phyloP scores from a whole-genome alignment of 345 rosid genomes.

The Melaleuca alternifolia region DNA sequence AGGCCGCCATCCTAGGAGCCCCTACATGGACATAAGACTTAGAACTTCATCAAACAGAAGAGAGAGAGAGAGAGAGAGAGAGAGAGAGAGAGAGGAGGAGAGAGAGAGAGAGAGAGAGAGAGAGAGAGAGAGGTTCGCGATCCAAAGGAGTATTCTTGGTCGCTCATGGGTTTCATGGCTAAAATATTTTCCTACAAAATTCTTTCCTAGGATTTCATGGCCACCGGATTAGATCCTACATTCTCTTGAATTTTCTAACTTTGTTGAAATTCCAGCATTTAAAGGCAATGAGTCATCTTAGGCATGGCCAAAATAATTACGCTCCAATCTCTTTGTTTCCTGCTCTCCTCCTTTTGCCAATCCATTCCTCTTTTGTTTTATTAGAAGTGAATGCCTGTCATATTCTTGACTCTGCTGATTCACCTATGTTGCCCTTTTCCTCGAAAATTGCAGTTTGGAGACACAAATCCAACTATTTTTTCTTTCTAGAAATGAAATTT shows the following conservation, averaged over 20 bases:
- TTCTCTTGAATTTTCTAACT: neutral
- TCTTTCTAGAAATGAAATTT: neutral
- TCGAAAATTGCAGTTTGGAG: neutral
- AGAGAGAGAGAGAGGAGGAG: too few species aligned
- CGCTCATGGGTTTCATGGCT: conserved; percentile 8
- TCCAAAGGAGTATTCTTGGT: neutral
- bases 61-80: too few species aligned
- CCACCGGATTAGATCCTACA: neutral
- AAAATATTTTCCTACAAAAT: neutral
- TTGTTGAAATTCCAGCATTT: neutral
- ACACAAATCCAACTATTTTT: neutral
- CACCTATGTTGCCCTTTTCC: neutral
- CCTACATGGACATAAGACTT: neutral
- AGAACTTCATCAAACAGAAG: neutral
- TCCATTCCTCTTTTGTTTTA: neutral
- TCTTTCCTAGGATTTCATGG: conserved; percentile 4
- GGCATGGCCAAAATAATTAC: neutral
- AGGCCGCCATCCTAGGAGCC: neutral
- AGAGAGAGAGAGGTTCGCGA: neutral
- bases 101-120: too few species aligned
- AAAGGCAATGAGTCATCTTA: neutral
- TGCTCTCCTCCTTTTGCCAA: neutral
- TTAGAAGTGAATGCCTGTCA: neutral
- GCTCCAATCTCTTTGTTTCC: neutral
- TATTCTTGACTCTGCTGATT: neutral